Base-by-base conservation (phyloP, 2,329 filamentous ascomycete species). In the Pseudogymnoascus destructans region DNA sequence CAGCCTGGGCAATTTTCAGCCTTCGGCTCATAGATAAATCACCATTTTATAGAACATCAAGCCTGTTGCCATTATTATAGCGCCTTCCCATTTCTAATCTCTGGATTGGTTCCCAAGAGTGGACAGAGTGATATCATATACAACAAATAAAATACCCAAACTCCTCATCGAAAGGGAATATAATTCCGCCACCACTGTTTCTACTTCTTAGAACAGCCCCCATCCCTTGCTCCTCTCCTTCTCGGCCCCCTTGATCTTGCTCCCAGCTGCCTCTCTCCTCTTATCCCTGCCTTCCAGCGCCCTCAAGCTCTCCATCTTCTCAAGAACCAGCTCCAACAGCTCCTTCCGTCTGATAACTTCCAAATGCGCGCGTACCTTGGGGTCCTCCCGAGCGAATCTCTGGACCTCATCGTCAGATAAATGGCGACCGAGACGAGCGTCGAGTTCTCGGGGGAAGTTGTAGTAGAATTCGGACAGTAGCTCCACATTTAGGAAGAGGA, bases 381-480 rank as follows among this genome's bases (percentile, higher is more conserved):
- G 87, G 68, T 98, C 95, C 72, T 98, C 93, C 57, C 88, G 83
- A 2, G 93, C 93, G 66, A 98, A 96, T 23, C 81, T 81, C 69
- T 98, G 92, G 4, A 97, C 81, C 66, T 97, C 85, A 5, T 84
- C 82, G 58, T 86, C 82, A 32, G 82, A 81, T 61, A 96, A 77
- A 65, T 89, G 85, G 23, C 89, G 82, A 49, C 92, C 89, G 9
- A 98, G 84, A 32, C 91, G 82, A 60, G 86, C 75, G 70, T 98
- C 93, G 10, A 98, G 80, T 69, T 96, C 90, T 36, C 93, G 82
- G 0, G 93, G 93, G 72, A 98, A 98, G 69, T 93, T 90, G 73
- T 96, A 95, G 74, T 95, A 96, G 70, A 97, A 98, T 68, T 98
- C 95, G 1, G 88, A 92, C 15, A 98, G 80, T 17, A 98, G 79